A percentile compares a stretch with the other conserved stretches of the same genome.
Evolutionary conservation across 192 early-diverging fungal species (phyloP).

Genomic region (Chytriomyces hyalinus): DNA sequence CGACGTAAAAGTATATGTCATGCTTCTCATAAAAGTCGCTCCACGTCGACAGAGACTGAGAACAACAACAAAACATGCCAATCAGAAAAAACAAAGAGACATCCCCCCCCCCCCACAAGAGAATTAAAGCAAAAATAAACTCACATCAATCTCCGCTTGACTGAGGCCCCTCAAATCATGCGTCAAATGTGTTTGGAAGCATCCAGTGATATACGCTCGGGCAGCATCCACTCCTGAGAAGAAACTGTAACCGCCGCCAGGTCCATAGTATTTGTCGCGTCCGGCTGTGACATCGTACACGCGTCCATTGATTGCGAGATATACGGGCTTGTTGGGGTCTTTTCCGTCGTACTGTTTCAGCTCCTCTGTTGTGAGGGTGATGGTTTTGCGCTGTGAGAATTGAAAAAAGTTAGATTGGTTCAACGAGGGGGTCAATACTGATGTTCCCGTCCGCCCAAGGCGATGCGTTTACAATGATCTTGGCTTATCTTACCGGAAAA

Average conservation of each 20-base stretch:
- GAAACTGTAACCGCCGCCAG: conserved; percentile 79
- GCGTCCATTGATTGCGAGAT: conserved; percentile 88
- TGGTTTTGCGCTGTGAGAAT: conserved; percentile 25
- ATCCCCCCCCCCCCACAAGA: not conserved
- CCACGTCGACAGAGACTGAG: conserved; percentile 78
- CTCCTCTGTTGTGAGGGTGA: conserved; percentile 74
- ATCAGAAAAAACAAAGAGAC: not conserved
- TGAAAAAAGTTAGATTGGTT: not conserved
- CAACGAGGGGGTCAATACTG: not conserved
- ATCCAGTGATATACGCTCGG: conserved; percentile 93
- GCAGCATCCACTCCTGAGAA: conserved; percentile 93
- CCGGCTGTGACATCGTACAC: conserved; percentile 92
- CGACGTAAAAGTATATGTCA: conserved; percentile 86
- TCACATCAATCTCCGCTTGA: conserved; percentile 73
- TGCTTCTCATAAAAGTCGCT: conserved; percentile 86
- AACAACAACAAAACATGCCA: not conserved
- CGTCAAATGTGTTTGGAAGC: conserved; percentile 90
- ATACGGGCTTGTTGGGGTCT: conserved; percentile 80
- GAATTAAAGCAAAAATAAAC: not conserved
- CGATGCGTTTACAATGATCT: not conserved
- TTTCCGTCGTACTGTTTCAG: conserved; percentile 84
- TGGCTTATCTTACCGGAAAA: conserved; percentile 35
- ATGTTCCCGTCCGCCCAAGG: not conserved
- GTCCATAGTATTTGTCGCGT: conserved; percentile 74
- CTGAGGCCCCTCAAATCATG: conserved; percentile 91